Percentiles rank a stretch among this genome's conserved stretches.
Conservation (phyloP, 2,329 filamentous ascomycete species). For the Nigrospora sphaerica region DNA sequence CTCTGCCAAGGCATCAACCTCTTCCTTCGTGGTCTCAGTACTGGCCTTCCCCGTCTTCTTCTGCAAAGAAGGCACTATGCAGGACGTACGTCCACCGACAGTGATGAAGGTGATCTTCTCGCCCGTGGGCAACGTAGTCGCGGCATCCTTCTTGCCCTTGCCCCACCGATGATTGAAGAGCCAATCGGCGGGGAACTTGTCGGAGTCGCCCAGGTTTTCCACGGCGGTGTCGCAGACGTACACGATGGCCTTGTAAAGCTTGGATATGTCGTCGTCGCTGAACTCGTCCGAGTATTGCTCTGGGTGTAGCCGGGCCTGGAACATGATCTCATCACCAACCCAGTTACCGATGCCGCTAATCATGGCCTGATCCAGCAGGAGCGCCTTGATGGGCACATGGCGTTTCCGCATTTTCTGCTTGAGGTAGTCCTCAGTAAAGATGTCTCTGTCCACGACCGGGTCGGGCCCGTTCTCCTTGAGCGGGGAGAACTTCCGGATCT, state of each 20-base stretch:
- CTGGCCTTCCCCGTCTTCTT: slow-evolving; percentile 59
- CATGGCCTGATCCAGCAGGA: slow-evolving; percentile 79
- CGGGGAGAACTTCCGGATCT: slow-evolving; percentile 71
- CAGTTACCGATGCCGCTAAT: slow-evolving; percentile 95
- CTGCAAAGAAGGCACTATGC: slow-evolving; percentile 77
- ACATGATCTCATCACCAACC: slow-evolving; percentile 93
- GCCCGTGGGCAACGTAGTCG: slow-evolving; percentile 68
- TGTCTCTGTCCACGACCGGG: slow-evolving; percentile 73
- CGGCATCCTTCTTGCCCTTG: slow-evolving; percentile 70
- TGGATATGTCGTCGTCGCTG: slow-evolving; percentile 59
- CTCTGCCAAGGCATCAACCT: slow-evolving; percentile 3
- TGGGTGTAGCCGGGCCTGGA: slow-evolving; percentile 81
- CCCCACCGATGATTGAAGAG: slow-evolving; percentile 84
- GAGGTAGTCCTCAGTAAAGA: slow-evolving; percentile 72
- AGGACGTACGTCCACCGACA: slow-evolving; percentile 86
- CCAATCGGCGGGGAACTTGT: slow-evolving; percentile 81
- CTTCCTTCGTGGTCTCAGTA: slow-evolving; percentile 31
- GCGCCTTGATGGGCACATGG: slow-evolving; percentile 80
- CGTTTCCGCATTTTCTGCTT: slow-evolving; percentile 63
- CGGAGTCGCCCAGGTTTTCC: slow-evolving; percentile 72
- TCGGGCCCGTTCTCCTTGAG: slow-evolving; percentile 91
- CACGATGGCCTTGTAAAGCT: slow-evolving; percentile 65
- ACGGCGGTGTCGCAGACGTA: slow-evolving; percentile 77
- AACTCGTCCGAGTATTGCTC: slow-evolving; percentile 90
- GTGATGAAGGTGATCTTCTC: slow-evolving; percentile 80